These are phyloP conservation scores for Cicer pinnatifidum DNA, from an alignment of 306 rosid species.

Conservation along the genomic window DNA sequence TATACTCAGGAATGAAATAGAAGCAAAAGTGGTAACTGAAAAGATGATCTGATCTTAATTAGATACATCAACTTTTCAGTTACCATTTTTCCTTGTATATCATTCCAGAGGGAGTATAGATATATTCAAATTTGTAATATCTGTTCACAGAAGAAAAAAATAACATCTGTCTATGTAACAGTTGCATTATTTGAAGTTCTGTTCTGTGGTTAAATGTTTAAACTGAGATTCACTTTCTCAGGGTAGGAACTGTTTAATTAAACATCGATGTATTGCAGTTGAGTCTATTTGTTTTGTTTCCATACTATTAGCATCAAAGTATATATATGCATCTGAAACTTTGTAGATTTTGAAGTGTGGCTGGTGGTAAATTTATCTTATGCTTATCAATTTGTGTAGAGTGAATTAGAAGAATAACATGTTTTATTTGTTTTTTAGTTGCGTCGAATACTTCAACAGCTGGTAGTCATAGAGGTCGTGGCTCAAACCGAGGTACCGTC, in stretches of 20 bases:
- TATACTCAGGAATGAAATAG: neutral
- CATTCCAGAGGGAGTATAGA: too few species aligned
- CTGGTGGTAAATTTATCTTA: constrained; percentile 19
- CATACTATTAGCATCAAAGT: neutral
- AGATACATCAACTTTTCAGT: too few species aligned
- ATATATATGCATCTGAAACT: neutral
- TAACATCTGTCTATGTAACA: neutral
- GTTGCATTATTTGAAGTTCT: neutral
- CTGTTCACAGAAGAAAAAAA: neutral
- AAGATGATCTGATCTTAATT: too few species aligned
- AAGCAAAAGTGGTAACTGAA: too few species aligned
- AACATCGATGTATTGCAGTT: constrained; percentile 29
- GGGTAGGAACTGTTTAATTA: neutral
- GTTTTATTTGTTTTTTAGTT: constrained; percentile 49
- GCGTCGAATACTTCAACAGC: constrained; percentile 57
- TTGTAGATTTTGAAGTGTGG: constrained; percentile 13
- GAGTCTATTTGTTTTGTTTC: constrained; percentile 2
- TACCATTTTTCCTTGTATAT: too few species aligned
- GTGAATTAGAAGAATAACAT: constrained; percentile 34
- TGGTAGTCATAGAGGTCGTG: constrained; percentile 54
- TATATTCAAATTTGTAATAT: too few species aligned
- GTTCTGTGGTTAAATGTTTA: neutral
- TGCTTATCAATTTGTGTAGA: constrained; percentile 20
- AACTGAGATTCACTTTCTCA: constrained; percentile 5
- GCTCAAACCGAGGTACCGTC: constrained; percentile 52